Conservation (phyloP, 2,329 filamentous ascomycete genomes). For the Beauveria varroae region DNA sequence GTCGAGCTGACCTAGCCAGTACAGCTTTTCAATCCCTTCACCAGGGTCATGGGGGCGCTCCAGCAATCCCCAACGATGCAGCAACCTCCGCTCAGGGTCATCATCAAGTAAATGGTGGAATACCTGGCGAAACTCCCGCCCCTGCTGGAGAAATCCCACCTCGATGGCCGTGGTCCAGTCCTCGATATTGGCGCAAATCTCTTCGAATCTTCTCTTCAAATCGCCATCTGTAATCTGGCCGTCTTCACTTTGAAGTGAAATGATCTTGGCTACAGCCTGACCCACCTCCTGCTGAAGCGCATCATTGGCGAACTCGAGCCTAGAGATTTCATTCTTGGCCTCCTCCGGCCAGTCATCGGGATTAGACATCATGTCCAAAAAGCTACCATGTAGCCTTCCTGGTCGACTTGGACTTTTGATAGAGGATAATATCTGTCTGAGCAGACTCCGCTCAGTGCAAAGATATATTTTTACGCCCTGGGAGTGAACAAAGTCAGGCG, state of each 20-base stretch:
- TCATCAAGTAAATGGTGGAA: background rate
- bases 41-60: background rate
- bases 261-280: background rate
- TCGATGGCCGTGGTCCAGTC: background rate
- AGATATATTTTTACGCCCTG: background rate
- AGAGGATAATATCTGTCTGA: background rate
- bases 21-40: background rate
- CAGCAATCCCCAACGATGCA: background rate
- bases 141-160: slow-evolving; percentile 2
- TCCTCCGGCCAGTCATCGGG: background rate
- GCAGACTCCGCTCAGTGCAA: background rate
- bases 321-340: background rate
- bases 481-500: background rate
- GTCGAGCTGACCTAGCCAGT: background rate
- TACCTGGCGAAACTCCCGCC: background rate
- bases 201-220: background rate
- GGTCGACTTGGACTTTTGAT: background rate
- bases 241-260: background rate
- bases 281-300: slow-evolving; percentile 1
- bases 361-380: background rate
- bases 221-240: background rate
- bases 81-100: background rate
- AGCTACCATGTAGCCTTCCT: background rate
- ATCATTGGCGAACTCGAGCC: background rate
- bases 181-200: slow-evolving; percentile 2